A percentile compares a stretch with the other conserved stretches of the same genome.
phyloP scores from a whole-genome alignment of 2,329 filamentous ascomycete genomes.

The Acarospora socialis region DNA sequence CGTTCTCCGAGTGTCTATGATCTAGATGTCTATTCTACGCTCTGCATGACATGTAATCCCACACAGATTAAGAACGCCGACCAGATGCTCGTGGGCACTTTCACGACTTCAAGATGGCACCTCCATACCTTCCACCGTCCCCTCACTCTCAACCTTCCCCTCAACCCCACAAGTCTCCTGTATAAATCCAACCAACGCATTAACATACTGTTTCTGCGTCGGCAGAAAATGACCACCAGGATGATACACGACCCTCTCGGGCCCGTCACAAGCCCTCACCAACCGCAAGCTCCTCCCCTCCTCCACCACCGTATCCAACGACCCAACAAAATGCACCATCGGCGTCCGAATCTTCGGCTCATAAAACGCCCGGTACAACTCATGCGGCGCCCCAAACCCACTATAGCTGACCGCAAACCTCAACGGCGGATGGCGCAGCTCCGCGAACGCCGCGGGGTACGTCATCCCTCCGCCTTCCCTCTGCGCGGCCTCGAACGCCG shows the following conservation, averaged over 20 bases:
- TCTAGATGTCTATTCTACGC: no score
- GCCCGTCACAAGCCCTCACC: constrained; percentile 48
- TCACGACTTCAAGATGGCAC: constrained; percentile 48
- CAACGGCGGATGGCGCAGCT: constrained; percentile 37
- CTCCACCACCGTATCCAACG: constrained; percentile 75
- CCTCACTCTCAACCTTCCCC: constrained; percentile 30
- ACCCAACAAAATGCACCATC: constrained; percentile 67
- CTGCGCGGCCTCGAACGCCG: constrained; percentile 31
- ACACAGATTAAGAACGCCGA: no score
- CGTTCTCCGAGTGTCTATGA: no score
- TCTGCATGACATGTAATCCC: no score
- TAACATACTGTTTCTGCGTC: constrained; percentile 64
- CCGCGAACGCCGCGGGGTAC: constrained; percentile 36
- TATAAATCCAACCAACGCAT: constrained; percentile 61
- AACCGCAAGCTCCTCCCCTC: constrained; percentile 56
- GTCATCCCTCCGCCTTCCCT: constrained; percentile 29
- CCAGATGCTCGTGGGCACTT: no score
- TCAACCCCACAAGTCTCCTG: constrained; percentile 26
- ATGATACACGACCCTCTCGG: constrained; percentile 49
- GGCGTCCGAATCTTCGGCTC: constrained; percentile 63
- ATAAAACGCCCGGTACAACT: constrained; percentile 54
- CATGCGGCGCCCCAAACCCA: constrained; percentile 55
- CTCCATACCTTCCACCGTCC: constrained; percentile 54
- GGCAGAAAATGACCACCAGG: constrained; percentile 88
- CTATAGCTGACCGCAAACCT: constrained; percentile 66